Percentiles rank a stretch among this genome's conserved stretches.
phyloP scores from a whole-genome alignment of 805 yeast species.

The Metschnikowia dekortorum region DNA sequence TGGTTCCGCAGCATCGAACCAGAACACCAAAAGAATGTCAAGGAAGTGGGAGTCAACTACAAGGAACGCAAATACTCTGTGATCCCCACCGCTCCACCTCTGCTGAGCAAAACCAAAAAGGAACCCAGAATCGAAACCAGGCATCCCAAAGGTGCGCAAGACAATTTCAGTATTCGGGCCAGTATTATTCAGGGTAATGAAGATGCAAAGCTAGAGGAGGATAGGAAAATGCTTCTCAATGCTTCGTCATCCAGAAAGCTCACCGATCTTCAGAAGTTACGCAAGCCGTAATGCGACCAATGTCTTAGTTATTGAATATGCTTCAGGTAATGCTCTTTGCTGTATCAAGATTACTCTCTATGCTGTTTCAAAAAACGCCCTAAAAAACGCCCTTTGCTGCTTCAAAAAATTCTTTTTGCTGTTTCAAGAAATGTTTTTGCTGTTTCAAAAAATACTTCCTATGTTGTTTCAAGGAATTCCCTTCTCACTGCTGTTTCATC shows the following conservation, averaged over 20 bases:
- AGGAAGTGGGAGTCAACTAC: slow-evolving; percentile 66
- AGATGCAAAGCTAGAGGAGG: slow-evolving; percentile 8
- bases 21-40: slow-evolving; percentile 55
- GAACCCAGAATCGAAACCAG: slow-evolving; percentile 1
- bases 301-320: background rate
- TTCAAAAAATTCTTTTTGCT: background rate
- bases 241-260: slow-evolving; percentile 22
- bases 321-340: background rate
- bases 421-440: background rate
- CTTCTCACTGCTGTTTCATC: too few species aligned
- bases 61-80: slow-evolving; percentile 68
- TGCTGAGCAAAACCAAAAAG: slow-evolving; percentile 14
- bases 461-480: too few species aligned
- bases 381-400: too few species aligned
- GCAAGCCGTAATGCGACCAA: slow-evolving; percentile 18
- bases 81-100: slow-evolving; percentile 70
- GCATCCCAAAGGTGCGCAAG: slow-evolving; percentile 3
- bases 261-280: slow-evolving; percentile 27
- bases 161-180: slow-evolving; percentile 23
- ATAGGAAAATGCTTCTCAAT: slow-evolving; percentile 4
- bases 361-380: too few species aligned
- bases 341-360: too few species aligned
- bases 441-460: too few species aligned
- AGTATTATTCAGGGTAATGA: slow-evolving; percentile 19
- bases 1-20: slow-evolving; percentile 68